Evolutionary conservation across 768 basidiomycete species (phyloP), one percentile per base, ranked within the genome.

Genomic region (Zangia roseola): DNA sequence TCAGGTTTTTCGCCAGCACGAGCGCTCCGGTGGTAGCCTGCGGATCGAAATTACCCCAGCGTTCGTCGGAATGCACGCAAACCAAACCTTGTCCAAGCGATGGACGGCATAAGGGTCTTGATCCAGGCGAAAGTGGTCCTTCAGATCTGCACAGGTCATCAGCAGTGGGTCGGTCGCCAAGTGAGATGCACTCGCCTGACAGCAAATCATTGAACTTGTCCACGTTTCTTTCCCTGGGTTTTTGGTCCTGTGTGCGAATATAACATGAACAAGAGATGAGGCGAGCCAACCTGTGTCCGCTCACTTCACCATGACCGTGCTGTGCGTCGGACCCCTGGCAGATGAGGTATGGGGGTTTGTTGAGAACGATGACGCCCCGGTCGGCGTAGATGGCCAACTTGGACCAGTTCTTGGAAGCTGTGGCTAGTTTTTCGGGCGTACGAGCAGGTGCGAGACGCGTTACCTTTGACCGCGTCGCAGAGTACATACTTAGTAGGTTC

Each of bases 11-110:
- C 8, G 81, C 81, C 14, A 87, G 68, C n/a, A 82, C 53, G 17
- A 87, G 69, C 24, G 74, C 75, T 21, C 86, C 86, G 1, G 86
- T 87, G 1, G 84, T 86, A 2, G 71, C 64, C 86, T 87, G 40
- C 6, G 10, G 33, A 37, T 20, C 8, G 12, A 45, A 35, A 26
- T 58, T 14, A 45, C 34, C 12, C 23, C 19, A 26, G 31, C 19
- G n/a, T 10, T 31, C 4, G n/a, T 36, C 6, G 35, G 33, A 5
- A 20, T 24, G 16, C 13, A 43, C 21, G 45, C 35, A 14, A 8
- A 37, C 20, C 14, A 54, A 21, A 81, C 86, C 71, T 83, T 84
- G 69, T 87, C 85, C 5, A 88, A 73, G 13, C 86, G 77, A 59
- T 88, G 86, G 19, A 86, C 76, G 6, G 78, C 69, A 45, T 70